Evolutionary conservation across 176 grass and related monocot species (phyloP), one percentile per base, ranked within the genome.

Genomic region (Carex myosuroides): DNA sequence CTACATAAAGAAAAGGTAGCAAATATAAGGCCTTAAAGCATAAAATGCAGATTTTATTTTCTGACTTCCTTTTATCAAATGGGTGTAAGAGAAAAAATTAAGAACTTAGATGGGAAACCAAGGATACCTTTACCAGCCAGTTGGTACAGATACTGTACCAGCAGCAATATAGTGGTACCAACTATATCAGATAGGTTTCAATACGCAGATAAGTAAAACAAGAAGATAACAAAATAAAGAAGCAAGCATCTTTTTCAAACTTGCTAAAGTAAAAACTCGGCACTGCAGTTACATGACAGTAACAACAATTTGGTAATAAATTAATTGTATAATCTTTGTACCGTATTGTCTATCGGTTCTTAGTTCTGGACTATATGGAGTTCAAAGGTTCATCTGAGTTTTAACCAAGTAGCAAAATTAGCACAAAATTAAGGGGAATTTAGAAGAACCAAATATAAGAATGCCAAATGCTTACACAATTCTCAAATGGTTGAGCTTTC

Each of bases 401-500:
- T 44, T 18, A 22, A 3, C 24, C 52, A 18, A 33, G 13, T 48
- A 76, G 2, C 5, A 30, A 30, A 13, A 78, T 57, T 33, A 33
- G 21, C 24, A 57, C 52, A 78, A 81, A 41, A 12, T 17, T 64
- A 64, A 81, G 41, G 18, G n/a, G 8, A n/a, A 85, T 41, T 63
- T 13, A 72, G 18, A 72, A 39, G 46, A 85, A 29, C 2, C 9
- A 67, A 67, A 67, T 59, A 21, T 65, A 64, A 61, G 46, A 64
- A 60, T 59, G 44, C 29, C 0, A 53, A 60, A 81, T 85, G 17
- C 71, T 88, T 88, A 88, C 87, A 88, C 1, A 61, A 84, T 79
- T 69, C 53, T 84, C 70, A 88, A 67, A 79, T 85, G 32, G 14
- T 79, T 60, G 1, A 88, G 87, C 10, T 88, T 85, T 78, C 73